Base-by-base conservation (phyloP, 768 basidiomycete genomes). In the Amanita jacksonii region DNA sequence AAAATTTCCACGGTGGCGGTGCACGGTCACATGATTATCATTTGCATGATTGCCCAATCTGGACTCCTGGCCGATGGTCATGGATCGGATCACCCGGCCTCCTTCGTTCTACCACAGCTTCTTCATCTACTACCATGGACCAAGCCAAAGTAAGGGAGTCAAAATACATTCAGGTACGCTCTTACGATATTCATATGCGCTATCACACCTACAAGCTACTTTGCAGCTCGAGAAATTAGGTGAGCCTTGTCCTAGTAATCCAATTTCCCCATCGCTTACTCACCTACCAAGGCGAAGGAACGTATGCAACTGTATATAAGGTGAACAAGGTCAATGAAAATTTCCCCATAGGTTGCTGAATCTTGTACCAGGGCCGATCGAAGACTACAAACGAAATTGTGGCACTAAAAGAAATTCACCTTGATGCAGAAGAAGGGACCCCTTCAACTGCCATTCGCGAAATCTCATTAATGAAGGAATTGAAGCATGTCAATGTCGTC, bases 391-490 rank as follows among this genome's bases (percentile, higher is more conserved):
- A 96, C 55, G 96, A 98, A 63, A 90, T 96, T 41, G 96, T 99
- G 13, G 96, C 96, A 9, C 64, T 99, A 45, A 99, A 99, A 63
- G 96, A 99, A 69, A 99, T 99, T 51, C 93, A 98, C 57, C 85
- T 99, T 48, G 96, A 99, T 69, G 88, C 96, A 4, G 96, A 99
- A 64, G 96, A 99, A 67, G 96, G 96, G 25, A 99, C 96, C 0
- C 96, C 96, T 24, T 92, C 88, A 36, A 99, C 96, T 10, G 96
- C 96, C 43, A 99, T 99, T 61, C 84, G 96, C 37, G 96, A 99
- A 72, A 98, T 99, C 56, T 93, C 89, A 32, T 76, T 98, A 52
- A 97, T 98, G 93, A 98, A 99, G 62, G 96, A 99, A 61, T 81
- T 99, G 57, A 96, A 96, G 63, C 96, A 99, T 56, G 81, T 89